phyloP scores from a whole-genome alignment of 2,329 filamentous ascomycete species.

The Didymellaceae sp. region DNA sequence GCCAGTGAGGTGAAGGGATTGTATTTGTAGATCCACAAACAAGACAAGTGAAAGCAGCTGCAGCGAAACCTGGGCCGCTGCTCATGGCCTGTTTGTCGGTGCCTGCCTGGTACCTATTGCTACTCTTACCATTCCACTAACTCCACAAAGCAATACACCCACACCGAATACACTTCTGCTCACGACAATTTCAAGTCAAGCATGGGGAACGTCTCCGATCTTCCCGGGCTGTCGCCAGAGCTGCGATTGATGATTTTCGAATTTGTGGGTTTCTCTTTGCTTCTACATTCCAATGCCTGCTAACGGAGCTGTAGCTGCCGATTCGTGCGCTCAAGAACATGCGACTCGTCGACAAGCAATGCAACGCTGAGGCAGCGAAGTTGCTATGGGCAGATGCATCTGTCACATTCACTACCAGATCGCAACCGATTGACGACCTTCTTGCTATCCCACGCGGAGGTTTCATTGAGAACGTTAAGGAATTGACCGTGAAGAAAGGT shows the following conservation, averaged over 20 bases:
- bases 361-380: not conserved
- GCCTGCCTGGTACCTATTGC: too few relatives aligned
- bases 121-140: too few relatives aligned
- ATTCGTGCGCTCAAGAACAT: not conserved
- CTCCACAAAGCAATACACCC: too few relatives aligned
- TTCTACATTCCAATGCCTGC: not conserved
- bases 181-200: too few relatives aligned
- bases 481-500: too few relatives aligned
- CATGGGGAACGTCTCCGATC: too few relatives aligned
- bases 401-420: not conserved
- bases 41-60: too few relatives aligned
- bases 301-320: not conserved
- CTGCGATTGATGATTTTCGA: not conserved
- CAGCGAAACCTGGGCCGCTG: too few relatives aligned
- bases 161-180: too few relatives aligned
- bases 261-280: not conserved
- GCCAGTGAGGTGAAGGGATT: too few relatives aligned
- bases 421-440: not conserved
- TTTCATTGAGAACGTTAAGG: not conserved
- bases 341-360: not conserved
- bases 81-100: too few relatives aligned
- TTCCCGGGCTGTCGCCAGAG: not conserved
- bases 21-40: too few relatives aligned
- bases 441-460: not conserved
- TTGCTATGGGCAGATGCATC: not conserved